A percentile compares a stretch with the other conserved stretches of the same genome.
phyloP scores from a whole-genome alignment of 768 basidiomycete genomes.

The Lentinula guzmanii region DNA sequence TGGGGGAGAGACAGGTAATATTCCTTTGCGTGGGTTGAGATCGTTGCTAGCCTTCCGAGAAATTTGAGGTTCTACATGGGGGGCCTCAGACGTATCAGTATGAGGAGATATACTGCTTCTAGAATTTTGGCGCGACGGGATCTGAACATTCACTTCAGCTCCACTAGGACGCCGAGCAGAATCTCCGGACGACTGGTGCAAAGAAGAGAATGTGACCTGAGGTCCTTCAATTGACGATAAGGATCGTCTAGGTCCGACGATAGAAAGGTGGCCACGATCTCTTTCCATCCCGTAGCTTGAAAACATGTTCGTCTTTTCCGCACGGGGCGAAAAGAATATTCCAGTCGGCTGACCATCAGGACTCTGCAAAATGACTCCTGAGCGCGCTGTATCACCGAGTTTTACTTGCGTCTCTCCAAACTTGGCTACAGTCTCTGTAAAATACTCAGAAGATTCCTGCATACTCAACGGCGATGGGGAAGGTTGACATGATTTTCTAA shows the following conservation, averaged over 20 bases:
- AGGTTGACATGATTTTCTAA: constrained; percentile 27
- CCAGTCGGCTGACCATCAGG: constrained; percentile 94
- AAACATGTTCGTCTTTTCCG: constrained; percentile 29
- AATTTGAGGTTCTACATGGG: background rate
- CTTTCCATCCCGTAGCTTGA: constrained; percentile 39
- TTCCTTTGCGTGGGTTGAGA: background rate
- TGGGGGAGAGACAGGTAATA: constrained; percentile 9
- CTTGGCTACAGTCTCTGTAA: constrained; percentile 60
- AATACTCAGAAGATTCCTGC: constrained; percentile 74
- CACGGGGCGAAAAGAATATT: constrained; percentile 88
- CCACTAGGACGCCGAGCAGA: background rate
- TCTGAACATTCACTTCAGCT: background rate
- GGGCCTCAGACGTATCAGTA: background rate
- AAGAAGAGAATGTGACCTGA: constrained; percentile 23
- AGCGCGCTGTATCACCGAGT: background rate
- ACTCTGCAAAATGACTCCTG: constrained; percentile 49
- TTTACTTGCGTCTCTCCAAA: constrained; percentile 61
- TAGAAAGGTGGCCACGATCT: constrained; percentile 31
- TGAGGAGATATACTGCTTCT: background rate
- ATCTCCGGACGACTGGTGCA: constrained; percentile 19
- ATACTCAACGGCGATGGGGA: constrained; percentile 67
- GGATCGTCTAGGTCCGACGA: background rate
- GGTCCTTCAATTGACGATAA: constrained; percentile 12
- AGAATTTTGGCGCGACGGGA: background rate
- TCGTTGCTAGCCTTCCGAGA: background rate